A percentile compares a stretch with the other conserved stretches of the same genome.
phyloP scores from a whole-genome alignment of 2,329 filamentous ascomycete genomes.

The Penicillium sp. region DNA sequence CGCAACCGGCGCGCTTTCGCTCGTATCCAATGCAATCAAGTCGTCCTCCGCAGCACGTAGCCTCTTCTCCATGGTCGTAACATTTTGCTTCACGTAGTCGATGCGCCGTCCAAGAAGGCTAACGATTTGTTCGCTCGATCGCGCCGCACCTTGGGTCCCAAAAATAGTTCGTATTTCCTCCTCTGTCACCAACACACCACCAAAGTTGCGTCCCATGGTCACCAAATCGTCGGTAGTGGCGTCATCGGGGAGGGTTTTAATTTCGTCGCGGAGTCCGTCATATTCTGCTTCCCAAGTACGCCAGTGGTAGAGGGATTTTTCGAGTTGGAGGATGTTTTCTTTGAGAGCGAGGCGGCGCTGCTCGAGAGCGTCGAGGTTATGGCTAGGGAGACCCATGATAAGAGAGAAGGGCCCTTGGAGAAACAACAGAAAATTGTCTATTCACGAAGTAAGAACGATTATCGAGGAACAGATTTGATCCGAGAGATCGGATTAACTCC shows the following conservation, averaged over 20 bases:
- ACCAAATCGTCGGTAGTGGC: conserved; percentile 57
- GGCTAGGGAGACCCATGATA: conserved; percentile 39
- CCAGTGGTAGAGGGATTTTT: conserved; percentile 80
- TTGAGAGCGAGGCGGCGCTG: conserved; percentile 74
- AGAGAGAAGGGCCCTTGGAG: neutral
- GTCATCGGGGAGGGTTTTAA: conserved; percentile 57
- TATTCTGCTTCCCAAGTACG: conserved; percentile 90
- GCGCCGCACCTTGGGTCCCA: conserved; percentile 45
- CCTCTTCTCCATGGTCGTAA: conserved; percentile 71
- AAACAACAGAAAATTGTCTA: neutral
- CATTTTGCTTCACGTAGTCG: conserved; percentile 86
- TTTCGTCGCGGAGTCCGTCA: conserved; percentile 80
- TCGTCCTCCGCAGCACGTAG: conserved; percentile 66
- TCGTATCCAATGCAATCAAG: conserved; percentile 62
- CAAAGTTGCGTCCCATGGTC: conserved; percentile 45
- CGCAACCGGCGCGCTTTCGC: conserved; percentile 61
- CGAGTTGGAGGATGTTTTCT: conserved; percentile 70
- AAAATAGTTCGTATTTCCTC: conserved; percentile 59
- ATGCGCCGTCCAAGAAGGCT: conserved; percentile 71
- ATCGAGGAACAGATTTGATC: neutral
- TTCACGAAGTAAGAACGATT: neutral
- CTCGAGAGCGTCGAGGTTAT: conserved; percentile 69
- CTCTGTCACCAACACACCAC: conserved; percentile 45
- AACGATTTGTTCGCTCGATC: conserved; percentile 63
- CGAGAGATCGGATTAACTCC: neutral